Evolutionary conservation across 352 stramenopile genomes (phyloP).

Genomic region (Blastocystis sp.): DNA sequence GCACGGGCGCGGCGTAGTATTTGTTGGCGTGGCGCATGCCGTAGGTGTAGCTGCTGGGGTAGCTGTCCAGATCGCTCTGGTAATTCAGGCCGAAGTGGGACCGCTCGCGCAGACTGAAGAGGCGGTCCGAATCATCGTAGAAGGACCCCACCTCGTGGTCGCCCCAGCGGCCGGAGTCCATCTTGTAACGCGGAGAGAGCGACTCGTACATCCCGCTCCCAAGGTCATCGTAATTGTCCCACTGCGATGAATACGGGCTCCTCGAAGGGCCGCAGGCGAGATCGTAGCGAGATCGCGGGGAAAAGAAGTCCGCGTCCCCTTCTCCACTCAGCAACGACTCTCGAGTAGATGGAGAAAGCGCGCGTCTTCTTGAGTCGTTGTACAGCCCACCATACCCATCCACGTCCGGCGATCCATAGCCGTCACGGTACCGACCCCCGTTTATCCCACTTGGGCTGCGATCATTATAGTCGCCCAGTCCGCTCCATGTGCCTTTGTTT

Average conservation of each 20-base stretch:
- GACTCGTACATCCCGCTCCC: constrained; percentile 3
- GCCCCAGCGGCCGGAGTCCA: constrained; percentile 41
- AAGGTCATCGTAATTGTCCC: constrained; percentile 19
- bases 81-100: neutral
- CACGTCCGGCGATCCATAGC: neutral
- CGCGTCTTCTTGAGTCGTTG: neutral
- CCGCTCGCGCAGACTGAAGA: constrained; percentile 32
- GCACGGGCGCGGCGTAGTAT: neutral
- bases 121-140: constrained; percentile 43
- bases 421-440: neutral
- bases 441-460: neutral
- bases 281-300: constrained; percentile 63
- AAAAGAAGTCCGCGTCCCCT: constrained; percentile 8
- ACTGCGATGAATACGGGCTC: neutral
- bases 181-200: constrained; percentile 43
- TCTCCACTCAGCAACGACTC: neutral
- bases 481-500: neutral
- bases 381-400: neutral
- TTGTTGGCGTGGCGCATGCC: constrained; percentile 46
- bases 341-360: neutral
- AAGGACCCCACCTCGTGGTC: constrained; percentile 29
- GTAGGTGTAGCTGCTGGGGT: constrained; percentile 45
- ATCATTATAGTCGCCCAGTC: neutral
- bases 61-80: neutral
- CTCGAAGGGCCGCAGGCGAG: neutral